These are phyloP conservation scores for Periconia digitata DNA, from an alignment of 2,329 filamentous ascomycete genomes.

Conservation along the genomic window DNA sequence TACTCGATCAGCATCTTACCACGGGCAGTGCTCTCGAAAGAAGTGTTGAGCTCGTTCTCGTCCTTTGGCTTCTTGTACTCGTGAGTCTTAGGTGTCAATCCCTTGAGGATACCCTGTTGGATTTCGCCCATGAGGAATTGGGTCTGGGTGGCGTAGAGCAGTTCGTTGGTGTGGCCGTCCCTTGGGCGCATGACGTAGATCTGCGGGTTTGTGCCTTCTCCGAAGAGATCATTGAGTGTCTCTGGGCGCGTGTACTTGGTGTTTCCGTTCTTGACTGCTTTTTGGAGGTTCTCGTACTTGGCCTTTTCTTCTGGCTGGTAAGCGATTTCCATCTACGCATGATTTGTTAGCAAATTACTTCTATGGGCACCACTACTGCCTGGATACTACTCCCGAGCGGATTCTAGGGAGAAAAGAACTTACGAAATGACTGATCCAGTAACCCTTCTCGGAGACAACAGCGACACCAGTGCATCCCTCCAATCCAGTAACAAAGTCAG, in stretches of 20 bases:
- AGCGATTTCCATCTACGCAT: not conserved
- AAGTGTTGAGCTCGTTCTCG: not conserved
- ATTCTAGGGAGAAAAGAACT: not conserved
- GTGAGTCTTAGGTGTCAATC: not conserved
- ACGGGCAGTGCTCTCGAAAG: not conserved
- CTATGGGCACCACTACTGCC: too few species aligned
- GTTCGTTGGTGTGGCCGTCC: not conserved
- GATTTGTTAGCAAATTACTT: not conserved
- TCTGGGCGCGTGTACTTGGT: not conserved
- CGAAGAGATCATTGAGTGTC: not conserved
- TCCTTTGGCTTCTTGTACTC: slow-evolving; percentile 4
- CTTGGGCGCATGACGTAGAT: slow-evolving; percentile 1
- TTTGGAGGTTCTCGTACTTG: not conserved
- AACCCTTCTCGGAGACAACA: slow-evolving; percentile 10
- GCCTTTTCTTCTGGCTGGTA: not conserved
- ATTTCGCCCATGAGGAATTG: not conserved
- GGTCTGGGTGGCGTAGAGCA: not conserved
- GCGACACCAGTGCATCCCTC: slow-evolving; percentile 9
- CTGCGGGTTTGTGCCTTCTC: not conserved
- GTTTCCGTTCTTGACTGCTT: not conserved
- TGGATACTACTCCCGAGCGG: not conserved
- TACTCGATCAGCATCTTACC: slow-evolving; percentile 10
- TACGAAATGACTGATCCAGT: slow-evolving; percentile 6
- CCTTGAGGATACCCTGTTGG: not conserved
- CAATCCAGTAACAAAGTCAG: not conserved